Percentiles rank a stretch among this genome's conserved stretches.
phyloP scores from a whole-genome alignment of 1,284 basidiomycete species.

The Ustilago curta region DNA sequence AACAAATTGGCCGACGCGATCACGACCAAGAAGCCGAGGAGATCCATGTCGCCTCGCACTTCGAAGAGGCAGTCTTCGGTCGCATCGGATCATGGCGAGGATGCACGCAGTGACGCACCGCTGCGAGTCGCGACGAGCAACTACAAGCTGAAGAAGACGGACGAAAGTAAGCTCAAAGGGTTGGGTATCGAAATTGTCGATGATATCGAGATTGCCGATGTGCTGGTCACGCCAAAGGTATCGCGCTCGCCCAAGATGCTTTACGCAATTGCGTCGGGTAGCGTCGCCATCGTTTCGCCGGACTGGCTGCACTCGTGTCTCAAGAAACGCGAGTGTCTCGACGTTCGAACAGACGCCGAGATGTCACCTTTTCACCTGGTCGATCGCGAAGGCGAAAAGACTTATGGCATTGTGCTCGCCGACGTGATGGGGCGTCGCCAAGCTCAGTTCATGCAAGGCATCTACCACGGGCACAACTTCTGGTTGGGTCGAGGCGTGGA shows the following conservation, averaged over 20 bases:
- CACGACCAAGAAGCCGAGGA: conserved; percentile 11
- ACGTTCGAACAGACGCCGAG: neutral
- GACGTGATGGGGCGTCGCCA: conserved; percentile 27
- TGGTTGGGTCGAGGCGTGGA: conserved; percentile 46
- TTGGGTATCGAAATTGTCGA: conserved; percentile 38
- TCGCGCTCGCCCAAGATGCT: conserved; percentile 53
- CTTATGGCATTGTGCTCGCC: conserved; percentile 32
- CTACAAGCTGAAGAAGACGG: conserved; percentile 38
- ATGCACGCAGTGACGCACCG: conserved; percentile 4
- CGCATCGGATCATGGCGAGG: neutral
- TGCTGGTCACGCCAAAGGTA: conserved; percentile 39
- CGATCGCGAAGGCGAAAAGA: conserved; percentile 30
- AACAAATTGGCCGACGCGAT: neutral
- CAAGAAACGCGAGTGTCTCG: conserved; percentile 15
- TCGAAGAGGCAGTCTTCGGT: neutral
- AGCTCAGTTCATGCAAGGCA: conserved; percentile 17
- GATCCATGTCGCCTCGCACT: neutral
- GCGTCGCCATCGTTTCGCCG: conserved; percentile 29
- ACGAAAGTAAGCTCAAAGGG: conserved; percentile 28
- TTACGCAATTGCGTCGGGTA: conserved; percentile 39
- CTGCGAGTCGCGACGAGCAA: conserved; percentile 33
- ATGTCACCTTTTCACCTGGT: conserved; percentile 5
- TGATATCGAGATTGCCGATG: conserved; percentile 39
- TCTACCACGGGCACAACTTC: conserved; percentile 41
- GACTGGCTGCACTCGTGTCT: conserved; percentile 42